phyloP scores from a whole-genome alignment of 2,329 filamentous ascomycete genomes.

The Elsinoe fawcettii region DNA sequence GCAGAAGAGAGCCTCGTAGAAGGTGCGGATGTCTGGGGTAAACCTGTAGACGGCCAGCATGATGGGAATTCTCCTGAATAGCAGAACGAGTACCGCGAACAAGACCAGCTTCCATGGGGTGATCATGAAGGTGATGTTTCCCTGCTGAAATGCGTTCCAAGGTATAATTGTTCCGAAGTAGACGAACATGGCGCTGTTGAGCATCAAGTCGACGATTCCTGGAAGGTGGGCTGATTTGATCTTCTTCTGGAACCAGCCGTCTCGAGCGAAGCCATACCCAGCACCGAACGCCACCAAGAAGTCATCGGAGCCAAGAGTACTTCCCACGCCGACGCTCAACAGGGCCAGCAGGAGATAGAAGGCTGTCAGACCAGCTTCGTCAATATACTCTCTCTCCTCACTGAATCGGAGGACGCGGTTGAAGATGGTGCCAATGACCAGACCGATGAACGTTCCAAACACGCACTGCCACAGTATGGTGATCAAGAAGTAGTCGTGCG shows the following conservation, averaged over 20 bases:
- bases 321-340: conserved; percentile 45
- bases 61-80: conserved; percentile 47
- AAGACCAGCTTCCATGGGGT: conserved; percentile 37
- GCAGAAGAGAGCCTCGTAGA: conserved; percentile 46
- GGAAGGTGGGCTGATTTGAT: conserved; percentile 41
- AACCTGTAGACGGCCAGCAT: conserved; percentile 42
- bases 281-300: conserved; percentile 52
- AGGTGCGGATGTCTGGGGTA: conserved; percentile 43
- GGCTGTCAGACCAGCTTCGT: conserved; percentile 43
- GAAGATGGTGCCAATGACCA: conserved; percentile 41
- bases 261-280: conserved; percentile 47
- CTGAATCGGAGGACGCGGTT: conserved; percentile 45
- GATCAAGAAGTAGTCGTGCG: conserved; percentile 47
- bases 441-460: conserved; percentile 41
- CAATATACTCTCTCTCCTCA: conserved; percentile 39
- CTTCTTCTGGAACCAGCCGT: conserved; percentile 46
- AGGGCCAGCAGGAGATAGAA: conserved; percentile 51
- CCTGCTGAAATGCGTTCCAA: conserved; percentile 38
- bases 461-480: conserved; percentile 50
- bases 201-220: conserved; percentile 46
- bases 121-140: conserved; percentile 34
- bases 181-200: conserved; percentile 50
- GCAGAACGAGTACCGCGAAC: conserved; percentile 42
- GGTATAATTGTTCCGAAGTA: conserved; percentile 51
- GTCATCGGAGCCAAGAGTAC: conserved; percentile 46